Percentiles rank a stretch among this genome's conserved stretches.
These are phyloP conservation scores for Hypsizygus marmoreus DNA, from an alignment of 768 basidiomycete species.

Conservation along the genomic window DNA sequence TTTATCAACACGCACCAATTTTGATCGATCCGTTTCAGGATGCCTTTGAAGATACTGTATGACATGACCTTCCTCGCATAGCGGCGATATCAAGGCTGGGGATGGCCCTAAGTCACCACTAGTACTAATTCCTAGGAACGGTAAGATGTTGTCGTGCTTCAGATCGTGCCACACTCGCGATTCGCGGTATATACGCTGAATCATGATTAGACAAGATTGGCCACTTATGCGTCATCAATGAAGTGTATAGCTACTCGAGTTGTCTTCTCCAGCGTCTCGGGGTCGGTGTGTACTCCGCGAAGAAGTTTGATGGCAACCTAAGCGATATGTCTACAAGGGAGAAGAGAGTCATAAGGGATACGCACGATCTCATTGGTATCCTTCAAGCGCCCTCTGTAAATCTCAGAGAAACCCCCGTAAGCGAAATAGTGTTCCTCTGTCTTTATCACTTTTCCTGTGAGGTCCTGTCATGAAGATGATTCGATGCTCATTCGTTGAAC, in stretches of 20 bases:
- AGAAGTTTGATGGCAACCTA: slow-evolving; percentile 23
- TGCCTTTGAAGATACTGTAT: slow-evolving; percentile 6
- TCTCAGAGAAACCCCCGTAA: slow-evolving; percentile 17
- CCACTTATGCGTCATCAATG: background rate
- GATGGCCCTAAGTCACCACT: background rate
- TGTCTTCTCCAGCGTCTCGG: background rate
- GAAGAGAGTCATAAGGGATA: background rate
- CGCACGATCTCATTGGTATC: background rate
- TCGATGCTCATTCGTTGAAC: too few species aligned
- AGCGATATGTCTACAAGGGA: background rate
- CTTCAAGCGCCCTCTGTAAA: slow-evolving; percentile 8
- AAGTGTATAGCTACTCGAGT: background rate
- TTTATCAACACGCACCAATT: slow-evolving; percentile 4
- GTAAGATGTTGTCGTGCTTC: slow-evolving; percentile 15
- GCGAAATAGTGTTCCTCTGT: slow-evolving; percentile 4
- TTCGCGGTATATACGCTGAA: slow-evolving; percentile 18
- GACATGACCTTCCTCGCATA: slow-evolving; percentile 7
- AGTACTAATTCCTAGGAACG: slow-evolving; percentile 12
- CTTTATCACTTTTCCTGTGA: slow-evolving; percentile 9
- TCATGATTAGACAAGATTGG: background rate
- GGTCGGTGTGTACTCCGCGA: slow-evolving; percentile 8
- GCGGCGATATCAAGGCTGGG: slow-evolving; percentile 17
- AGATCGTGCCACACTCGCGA: slow-evolving; percentile 16
- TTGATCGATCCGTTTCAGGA: slow-evolving; percentile 5
- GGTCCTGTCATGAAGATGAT: slow-evolving; percentile 9